Conservation (phyloP, 2,329 filamentous ascomycete genomes). For the Monosporascus sp. region DNA sequence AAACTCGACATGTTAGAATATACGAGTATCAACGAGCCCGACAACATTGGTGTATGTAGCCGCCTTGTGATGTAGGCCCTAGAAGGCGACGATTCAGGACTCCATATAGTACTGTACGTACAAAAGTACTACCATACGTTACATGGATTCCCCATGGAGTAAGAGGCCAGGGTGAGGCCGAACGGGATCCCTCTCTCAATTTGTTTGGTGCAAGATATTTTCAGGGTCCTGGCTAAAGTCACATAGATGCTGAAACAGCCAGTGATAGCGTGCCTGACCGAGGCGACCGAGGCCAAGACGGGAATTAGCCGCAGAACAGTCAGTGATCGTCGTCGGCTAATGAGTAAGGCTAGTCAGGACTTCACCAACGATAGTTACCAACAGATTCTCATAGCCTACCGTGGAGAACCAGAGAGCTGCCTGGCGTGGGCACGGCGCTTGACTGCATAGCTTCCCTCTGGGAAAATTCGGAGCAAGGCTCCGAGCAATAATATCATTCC, state of each 20-base stretch:
- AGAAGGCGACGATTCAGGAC: background rate
- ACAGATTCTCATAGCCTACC: no score
- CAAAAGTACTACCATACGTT: background rate
- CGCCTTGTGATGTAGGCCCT: background rate
- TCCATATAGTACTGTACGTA: background rate
- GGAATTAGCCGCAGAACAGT: background rate
- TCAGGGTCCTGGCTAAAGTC: background rate
- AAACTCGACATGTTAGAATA: background rate
- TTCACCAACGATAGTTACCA: no score
- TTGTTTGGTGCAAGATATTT: background rate
- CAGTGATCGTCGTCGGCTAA: background rate
- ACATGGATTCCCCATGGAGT: background rate
- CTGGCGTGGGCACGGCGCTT: background rate
- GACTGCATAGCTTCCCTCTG: background rate
- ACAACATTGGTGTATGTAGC: background rate
- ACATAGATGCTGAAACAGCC: background rate
- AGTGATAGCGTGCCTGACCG: background rate
- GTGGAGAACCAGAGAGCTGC: no score
- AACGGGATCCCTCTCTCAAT: background rate
- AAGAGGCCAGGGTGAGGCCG: background rate
- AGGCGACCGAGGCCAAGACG: background rate
- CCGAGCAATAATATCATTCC: background rate
- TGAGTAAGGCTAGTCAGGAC: background rate
- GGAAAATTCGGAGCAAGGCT: background rate
- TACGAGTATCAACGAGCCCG: background rate